A percentile compares a stretch with the other conserved stretches of the same genome.
phyloP scores from a whole-genome alignment of 1,284 basidiomycete species.

The Leucoagaricus sp. region DNA sequence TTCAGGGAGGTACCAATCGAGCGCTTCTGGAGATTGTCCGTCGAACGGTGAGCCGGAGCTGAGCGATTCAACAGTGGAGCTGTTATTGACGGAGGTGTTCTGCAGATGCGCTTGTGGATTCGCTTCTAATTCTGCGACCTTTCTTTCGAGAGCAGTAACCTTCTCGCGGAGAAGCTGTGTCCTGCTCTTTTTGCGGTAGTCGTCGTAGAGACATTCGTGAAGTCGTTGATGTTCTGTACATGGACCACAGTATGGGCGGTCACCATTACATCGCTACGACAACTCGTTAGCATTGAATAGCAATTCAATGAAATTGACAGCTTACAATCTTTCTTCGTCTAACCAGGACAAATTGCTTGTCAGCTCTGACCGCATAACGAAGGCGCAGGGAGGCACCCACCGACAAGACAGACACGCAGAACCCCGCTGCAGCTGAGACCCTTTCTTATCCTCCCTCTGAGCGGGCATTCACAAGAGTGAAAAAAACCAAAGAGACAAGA shows the following conservation, averaged over 20 bases:
- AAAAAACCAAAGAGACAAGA: neutral
- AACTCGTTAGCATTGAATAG: neutral
- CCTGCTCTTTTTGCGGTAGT: slow-evolving; percentile 60
- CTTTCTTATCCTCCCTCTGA: slow-evolving; percentile 29
- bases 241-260: slow-evolving; percentile 56
- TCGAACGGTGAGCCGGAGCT: neutral
- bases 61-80: neutral
- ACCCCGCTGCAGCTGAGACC: slow-evolving; percentile 47
- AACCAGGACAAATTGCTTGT: slow-evolving; percentile 2
- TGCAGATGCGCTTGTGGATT: slow-evolving; percentile 22
- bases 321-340: slow-evolving; percentile 63
- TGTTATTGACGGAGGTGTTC: neutral
- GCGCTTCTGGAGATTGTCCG: neutral
- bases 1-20: slow-evolving; percentile 4
- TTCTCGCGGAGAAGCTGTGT: slow-evolving; percentile 63
- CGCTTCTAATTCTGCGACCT: slow-evolving; percentile 53
- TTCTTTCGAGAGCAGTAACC: slow-evolving; percentile 50
- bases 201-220: slow-evolving; percentile 60
- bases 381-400: slow-evolving; percentile 30
- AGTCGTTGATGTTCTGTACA: slow-evolving; percentile 55
- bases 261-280: slow-evolving; percentile 51
- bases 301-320: slow-evolving; percentile 28
- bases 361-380: neutral
- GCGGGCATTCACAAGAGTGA: slow-evolving; percentile 23
- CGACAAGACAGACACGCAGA: slow-evolving; percentile 59